Conservation (phyloP, 2,329 filamentous ascomycete genomes). For the Xylariomycetidae sp. region DNA sequence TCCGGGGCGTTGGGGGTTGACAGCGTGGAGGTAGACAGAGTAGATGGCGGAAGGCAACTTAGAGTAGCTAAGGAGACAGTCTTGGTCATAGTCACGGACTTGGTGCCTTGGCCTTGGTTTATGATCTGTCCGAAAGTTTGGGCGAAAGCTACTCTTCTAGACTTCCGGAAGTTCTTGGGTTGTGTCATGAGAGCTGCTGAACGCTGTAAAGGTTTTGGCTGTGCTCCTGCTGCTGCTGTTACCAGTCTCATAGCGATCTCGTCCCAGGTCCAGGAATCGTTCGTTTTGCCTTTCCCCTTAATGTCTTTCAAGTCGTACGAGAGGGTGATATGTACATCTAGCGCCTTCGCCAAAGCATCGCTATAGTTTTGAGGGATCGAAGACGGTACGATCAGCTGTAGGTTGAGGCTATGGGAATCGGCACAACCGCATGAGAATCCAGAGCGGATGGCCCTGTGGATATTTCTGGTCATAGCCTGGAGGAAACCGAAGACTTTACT, state of each 20-base stretch:
- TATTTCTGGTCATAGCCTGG: conserved; percentile 14
- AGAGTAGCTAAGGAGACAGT: too few species aligned
- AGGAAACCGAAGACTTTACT: conserved; percentile 14
- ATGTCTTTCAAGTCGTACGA: conserved; percentile 3
- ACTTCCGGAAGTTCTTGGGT: too few species aligned
- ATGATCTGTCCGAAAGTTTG: too few species aligned
- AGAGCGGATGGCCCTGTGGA: conserved; percentile 18
- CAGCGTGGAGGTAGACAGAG: too few species aligned
- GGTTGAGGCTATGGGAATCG: conserved; percentile 15
- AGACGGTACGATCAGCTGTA: conserved; percentile 7
- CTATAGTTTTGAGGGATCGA: conserved; percentile 12
- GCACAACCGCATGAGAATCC: conserved; percentile 15
- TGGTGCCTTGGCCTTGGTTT: too few species aligned
- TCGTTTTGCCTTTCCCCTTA: conserved; percentile 4
- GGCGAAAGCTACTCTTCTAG: too few species aligned
- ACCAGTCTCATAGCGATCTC: conserved; percentile 8
- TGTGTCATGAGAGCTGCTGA: too few species aligned
- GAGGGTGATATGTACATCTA: conserved; percentile 8
- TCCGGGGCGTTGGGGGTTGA: too few species aligned
- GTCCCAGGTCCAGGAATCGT: conserved; percentile 9
- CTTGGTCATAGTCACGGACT: too few species aligned
- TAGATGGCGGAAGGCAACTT: too few species aligned
- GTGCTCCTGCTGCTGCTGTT: too few species aligned
- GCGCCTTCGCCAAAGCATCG: conserved; percentile 8
- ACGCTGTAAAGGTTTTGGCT: too few species aligned